phyloP scores from a whole-genome alignment of 2,329 filamentous ascomycete genomes.

The Myriosclerotinia duriaeana region DNA sequence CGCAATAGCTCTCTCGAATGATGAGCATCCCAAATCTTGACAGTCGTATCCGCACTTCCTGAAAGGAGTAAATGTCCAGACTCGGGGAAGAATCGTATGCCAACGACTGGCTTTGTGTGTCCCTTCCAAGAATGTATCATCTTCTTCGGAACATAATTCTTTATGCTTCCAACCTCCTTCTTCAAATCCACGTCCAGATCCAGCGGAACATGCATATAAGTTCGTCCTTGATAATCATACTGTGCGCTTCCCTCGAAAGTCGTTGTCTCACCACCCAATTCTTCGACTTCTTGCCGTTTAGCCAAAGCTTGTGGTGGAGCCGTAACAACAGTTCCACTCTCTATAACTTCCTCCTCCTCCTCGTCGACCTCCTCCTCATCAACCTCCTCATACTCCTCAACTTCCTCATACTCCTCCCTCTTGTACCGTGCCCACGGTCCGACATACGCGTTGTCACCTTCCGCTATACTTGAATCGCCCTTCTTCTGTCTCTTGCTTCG shows the following conservation, averaged over 20 bases:
- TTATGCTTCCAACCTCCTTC: slow-evolving; percentile 75
- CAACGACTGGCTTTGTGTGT: slow-evolving; percentile 81
- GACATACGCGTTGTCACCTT: slow-evolving; percentile 84
- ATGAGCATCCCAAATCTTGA: slow-evolving; percentile 95
- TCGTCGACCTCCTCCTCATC: slow-evolving; percentile 78
- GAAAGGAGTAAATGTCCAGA: slow-evolving; percentile 88
- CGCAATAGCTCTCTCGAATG: slow-evolving; percentile 85
- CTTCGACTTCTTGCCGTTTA: slow-evolving; percentile 57
- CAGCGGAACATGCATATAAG: slow-evolving; percentile 96
- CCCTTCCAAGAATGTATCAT: slow-evolving; percentile 85
- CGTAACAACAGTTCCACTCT: slow-evolving; percentile 60
- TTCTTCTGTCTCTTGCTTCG: slow-evolving; percentile 79
- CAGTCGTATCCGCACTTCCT: slow-evolving; percentile 82
- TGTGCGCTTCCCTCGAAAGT: slow-evolving; percentile 81
- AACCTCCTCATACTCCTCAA: slow-evolving; percentile 74
- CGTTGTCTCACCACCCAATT: slow-evolving; percentile 71
- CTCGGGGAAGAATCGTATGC: slow-evolving; percentile 82
- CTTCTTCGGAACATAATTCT: slow-evolving; percentile 95
- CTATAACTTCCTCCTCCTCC: slow-evolving; percentile 65
- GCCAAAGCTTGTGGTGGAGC: slow-evolving; percentile 56
- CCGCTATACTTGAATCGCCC: slow-evolving; percentile 78
- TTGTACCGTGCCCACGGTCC: slow-evolving; percentile 92
- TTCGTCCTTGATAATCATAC: slow-evolving; percentile 91
- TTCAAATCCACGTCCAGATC: slow-evolving; percentile 82
- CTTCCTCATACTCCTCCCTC: slow-evolving; percentile 69